These are phyloP conservation scores for Mycogone perniciosa DNA, from an alignment of 2,329 filamentous ascomycete genomes.

Conservation along the genomic window DNA sequence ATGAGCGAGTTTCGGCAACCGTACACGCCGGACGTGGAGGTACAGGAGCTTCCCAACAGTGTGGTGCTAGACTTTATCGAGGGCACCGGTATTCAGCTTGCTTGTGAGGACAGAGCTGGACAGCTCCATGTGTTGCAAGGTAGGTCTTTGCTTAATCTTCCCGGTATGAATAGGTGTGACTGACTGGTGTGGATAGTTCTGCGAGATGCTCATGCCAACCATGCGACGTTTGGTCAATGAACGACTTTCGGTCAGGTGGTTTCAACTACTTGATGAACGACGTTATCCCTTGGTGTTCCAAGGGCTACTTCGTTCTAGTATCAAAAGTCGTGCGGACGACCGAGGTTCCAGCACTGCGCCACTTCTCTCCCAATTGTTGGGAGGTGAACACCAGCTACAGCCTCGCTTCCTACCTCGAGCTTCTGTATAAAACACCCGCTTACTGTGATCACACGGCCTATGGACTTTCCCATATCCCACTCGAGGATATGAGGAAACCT, in stretches of 20 bases:
- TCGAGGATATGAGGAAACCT: no score
- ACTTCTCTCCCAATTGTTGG: no score
- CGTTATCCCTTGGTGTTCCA: background rate
- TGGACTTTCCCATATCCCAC: no score
- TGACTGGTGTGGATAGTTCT: constrained; percentile 22
- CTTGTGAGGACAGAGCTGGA: constrained; percentile 55
- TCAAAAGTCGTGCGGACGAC: background rate
- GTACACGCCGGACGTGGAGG: constrained; percentile 79
- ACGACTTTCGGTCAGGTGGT: background rate
- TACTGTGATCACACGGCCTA: no score
- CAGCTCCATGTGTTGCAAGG: constrained; percentile 49
- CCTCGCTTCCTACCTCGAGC: no score
- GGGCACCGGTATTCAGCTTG: constrained; percentile 56
- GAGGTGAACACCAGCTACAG: no score
- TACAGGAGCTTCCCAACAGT: constrained; percentile 89
- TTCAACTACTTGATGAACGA: background rate
- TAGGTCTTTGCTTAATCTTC: constrained; percentile 30
- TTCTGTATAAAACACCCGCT: no score
- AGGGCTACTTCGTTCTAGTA: background rate
- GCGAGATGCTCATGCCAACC: constrained; percentile 30
- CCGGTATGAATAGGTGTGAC: background rate
- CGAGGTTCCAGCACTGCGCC: no score
- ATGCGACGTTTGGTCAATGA: constrained; percentile 28
- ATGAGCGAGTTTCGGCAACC: constrained; percentile 76
- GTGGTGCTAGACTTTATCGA: constrained; percentile 56